Base-by-base conservation (phyloP, 345 rosid species). In the Brassica incana region DNA sequence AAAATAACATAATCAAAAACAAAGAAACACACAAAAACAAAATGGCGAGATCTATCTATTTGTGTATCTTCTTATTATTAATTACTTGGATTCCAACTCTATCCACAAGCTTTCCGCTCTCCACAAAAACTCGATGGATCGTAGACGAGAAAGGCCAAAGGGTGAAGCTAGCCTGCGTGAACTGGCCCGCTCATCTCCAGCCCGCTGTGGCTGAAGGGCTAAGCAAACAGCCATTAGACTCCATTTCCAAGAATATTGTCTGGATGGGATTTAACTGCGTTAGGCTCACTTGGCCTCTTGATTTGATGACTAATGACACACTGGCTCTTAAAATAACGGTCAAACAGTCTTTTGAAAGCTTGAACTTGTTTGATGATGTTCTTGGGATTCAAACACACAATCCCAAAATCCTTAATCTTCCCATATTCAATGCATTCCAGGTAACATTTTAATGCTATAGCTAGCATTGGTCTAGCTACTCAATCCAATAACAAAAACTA, bases 201-300 rank as follows among this genome's bases (percentile, higher is more conserved):
- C 59, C 87, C 0, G 74, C 86, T 65, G 87, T 91, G 35, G 94
- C 97, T 1, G 94, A 91, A 83, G 97, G 94, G 35, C 87, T 91
- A 11, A 84, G 84, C 91, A 90, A 86, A 86, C 90, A 80, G 71
- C 85, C 97, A 8, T 30, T 90, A 78, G 86, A 85, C 72, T 52
- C 58, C 32, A 80, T 88, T 33, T 77, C 88, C 23, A 69, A 75
- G 14, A 65, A 25, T 63, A 78, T 91, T 8, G 73, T 62, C 16
- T 67, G 81, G 6, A 69, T 82, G 80, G 91, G 92, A 9, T 91
- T 89, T 68, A 91, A 87, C 78, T 91, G 97, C 12, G 91, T 88
- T 59, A 70, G 96, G 71, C 77, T 89, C 77, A 89, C 90, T 33
- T 91, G 96, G 96, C 87, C 96, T 20, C 87, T 84, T 5, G 86